Conservation (phyloP, 768 basidiomycete species). For the Mycena crocata region DNA sequence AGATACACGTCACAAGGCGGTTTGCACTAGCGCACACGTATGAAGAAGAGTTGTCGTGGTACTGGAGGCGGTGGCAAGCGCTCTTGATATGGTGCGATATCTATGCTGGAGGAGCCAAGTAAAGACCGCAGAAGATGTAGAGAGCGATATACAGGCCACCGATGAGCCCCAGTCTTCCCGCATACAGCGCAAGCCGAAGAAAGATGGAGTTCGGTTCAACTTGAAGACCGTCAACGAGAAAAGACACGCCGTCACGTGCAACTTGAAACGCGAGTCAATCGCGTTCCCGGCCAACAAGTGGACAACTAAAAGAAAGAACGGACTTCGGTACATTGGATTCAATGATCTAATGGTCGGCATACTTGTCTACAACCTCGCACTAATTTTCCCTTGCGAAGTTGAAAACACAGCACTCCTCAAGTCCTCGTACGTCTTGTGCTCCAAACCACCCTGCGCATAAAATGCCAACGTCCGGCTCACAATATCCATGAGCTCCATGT, state of each 20-base stretch:
- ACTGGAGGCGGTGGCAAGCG: not conserved
- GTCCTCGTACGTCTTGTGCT: conserved; percentile 19
- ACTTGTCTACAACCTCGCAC: too few relatives aligned
- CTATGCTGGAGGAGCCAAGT: not conserved
- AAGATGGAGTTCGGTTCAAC: not conserved
- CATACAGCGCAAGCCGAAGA: not conserved
- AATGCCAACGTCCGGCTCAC: conserved; percentile 5
- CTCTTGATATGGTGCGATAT: not conserved
- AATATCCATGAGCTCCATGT: conserved; percentile 17
- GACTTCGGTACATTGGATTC: too few relatives aligned
- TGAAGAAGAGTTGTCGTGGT: not conserved
- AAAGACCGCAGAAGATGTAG: not conserved
- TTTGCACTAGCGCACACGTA: not conserved
- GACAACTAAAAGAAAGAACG: too few relatives aligned
- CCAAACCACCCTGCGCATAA: conserved; percentile 16
- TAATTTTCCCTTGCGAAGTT: too few relatives aligned
- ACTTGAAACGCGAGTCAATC: not conserved
- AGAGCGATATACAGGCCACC: not conserved
- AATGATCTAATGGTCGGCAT: too few relatives aligned
- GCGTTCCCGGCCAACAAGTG: not conserved
- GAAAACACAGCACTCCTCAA: not conserved
- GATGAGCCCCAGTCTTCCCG: not conserved
- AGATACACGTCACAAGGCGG: not conserved
- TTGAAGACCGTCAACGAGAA: not conserved
- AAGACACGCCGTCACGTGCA: not conserved